A percentile compares a stretch with the other conserved stretches of the same genome.
Evolutionary conservation across 176 grass and related monocot genomes (phyloP).

Genomic region (Elaeis guineensis): DNA sequence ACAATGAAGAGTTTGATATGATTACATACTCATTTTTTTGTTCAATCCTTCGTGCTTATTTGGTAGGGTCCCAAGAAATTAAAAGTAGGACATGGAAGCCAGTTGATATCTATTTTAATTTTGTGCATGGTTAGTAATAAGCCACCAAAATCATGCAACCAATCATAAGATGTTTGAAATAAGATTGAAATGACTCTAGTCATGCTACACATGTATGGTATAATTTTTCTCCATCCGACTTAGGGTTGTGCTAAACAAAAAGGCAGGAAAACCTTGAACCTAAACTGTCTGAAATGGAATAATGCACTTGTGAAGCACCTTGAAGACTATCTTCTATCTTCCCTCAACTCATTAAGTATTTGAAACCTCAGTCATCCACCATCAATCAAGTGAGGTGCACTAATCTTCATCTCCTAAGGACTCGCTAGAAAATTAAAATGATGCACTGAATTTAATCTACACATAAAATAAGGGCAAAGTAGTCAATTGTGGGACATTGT

Average conservation of each 20-base stretch:
- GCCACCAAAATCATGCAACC: constrained; percentile 1
- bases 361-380: background rate
- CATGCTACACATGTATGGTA: background rate
- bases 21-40: background rate
- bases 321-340: background rate
- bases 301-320: background rate
- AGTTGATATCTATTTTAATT: background rate
- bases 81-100: background rate
- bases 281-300: background rate
- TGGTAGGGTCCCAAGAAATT: too few relatives aligned
- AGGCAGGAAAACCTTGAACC: background rate
- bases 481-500: background rate
- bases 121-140: background rate
- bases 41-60: background rate
- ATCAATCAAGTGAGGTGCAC: too few relatives aligned
- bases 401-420: too few relatives aligned
- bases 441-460: background rate
- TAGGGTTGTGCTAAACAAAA: background rate
- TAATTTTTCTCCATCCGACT: background rate
- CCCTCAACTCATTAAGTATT: too few relatives aligned
- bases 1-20: background rate
- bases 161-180: constrained; percentile 11
- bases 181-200: background rate
- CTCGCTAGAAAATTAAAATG: too few relatives aligned
- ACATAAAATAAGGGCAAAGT: background rate